Evolutionary conservation across 176 grass and related monocot species (phyloP).

Genomic region (Juncus inflexus): DNA sequence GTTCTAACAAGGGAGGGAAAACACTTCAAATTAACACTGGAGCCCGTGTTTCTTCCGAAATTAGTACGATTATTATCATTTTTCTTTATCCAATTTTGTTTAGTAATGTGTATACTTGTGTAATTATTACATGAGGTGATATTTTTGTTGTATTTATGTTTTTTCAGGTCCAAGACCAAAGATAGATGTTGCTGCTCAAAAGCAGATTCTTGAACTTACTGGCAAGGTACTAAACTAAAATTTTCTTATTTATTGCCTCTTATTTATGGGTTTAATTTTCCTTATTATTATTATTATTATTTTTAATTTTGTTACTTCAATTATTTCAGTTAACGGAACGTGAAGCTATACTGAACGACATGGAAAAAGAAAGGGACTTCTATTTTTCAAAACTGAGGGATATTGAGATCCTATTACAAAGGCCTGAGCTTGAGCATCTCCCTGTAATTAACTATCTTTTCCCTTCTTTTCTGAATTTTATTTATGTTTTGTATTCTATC

Average conservation of each 20-base stretch:
- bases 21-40: constrained; percentile 59
- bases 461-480: not conserved
- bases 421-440: constrained; percentile 77
- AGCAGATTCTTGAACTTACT: constrained; percentile 55
- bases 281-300: constrained; percentile 10
- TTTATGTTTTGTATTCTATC: not conserved
- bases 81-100: not conserved
- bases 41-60: constrained; percentile 19
- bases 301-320: constrained; percentile 1
- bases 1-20: constrained; percentile 49
- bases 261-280: not conserved
- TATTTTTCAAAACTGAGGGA: constrained; percentile 85
- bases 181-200: constrained; percentile 26
- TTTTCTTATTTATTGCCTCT: not conserved
- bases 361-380: constrained; percentile 83
- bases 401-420: constrained; percentile 76
- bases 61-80: constrained; percentile 17
- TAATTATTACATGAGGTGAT: not conserved
- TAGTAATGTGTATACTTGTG: not conserved
- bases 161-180: constrained; percentile 44
- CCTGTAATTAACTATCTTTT: constrained; percentile 39
- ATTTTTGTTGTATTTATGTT: constrained; percentile 7
- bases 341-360: constrained; percentile 51
- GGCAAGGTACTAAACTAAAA: constrained; percentile 39
- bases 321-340: constrained; percentile 48